Evolutionary conservation across 2,329 filamentous ascomycete species (phyloP).

Genomic region (Botrytis byssoidea): DNA sequence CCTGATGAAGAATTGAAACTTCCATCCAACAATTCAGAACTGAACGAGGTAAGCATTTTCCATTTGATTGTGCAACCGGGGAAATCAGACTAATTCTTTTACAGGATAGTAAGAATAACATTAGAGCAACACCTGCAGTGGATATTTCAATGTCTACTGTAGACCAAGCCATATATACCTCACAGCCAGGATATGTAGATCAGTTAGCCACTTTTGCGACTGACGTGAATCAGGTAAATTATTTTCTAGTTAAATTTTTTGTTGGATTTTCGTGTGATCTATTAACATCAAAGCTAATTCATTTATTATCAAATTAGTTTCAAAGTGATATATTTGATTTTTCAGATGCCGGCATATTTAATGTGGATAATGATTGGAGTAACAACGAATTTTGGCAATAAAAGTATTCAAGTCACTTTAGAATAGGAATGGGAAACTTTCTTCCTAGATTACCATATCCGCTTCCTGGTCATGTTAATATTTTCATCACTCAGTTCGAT

Average conservation of each 20-base stretch:
- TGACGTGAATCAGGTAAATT: conserved; percentile 3
- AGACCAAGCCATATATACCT: conserved; percentile 8
- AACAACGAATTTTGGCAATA: conserved; percentile 9
- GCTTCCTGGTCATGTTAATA: neutral
- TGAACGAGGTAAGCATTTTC: neutral
- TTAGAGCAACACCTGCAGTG: neutral
- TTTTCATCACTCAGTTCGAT: neutral
- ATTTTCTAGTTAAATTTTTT: neutral
- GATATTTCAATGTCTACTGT: neutral
- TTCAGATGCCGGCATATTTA: conserved; percentile 1
- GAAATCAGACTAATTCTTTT: neutral
- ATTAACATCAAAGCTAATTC: neutral
- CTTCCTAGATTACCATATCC: neutral
- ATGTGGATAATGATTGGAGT: conserved; percentile 16
- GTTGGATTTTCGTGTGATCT: neutral
- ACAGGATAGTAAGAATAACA: neutral
- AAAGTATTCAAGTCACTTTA: neutral
- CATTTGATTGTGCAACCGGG: neutral
- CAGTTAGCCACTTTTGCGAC: neutral
- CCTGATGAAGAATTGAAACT: conserved; percentile 3
- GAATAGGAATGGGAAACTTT: neutral
- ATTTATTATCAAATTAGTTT: neutral
- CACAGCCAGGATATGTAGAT: neutral
- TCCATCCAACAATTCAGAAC: neutral
- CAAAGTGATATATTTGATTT: conserved; percentile 11